Conservation (phyloP, 164 flowering plant genomes). For the Stephania yunnanensis region DNA sequence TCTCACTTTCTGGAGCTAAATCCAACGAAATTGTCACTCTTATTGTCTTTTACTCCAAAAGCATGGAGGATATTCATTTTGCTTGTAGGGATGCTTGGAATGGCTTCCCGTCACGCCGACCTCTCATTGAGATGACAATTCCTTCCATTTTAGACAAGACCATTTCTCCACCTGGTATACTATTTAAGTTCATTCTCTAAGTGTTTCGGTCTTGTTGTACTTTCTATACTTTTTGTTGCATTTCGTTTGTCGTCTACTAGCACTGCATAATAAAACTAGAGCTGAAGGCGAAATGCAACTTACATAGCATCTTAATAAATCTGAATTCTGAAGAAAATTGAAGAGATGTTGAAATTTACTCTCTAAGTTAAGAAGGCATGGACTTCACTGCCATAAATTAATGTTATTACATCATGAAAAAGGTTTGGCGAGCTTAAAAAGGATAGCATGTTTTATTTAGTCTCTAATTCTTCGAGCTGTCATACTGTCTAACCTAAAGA, state of each 20-base stretch:
- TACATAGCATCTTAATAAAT: background rate
- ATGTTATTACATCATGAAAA: background rate
- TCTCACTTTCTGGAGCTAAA: background rate
- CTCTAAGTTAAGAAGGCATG: background rate
- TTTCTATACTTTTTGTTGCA: background rate
- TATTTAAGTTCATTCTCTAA: background rate
- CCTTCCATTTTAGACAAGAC: slow-evolving; percentile 89
- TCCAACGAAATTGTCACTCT: slow-evolving; percentile 9
- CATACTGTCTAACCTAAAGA: background rate
- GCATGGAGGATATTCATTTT: slow-evolving; percentile 82
- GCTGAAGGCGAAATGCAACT: background rate
- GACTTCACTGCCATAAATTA: background rate
- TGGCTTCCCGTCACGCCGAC: slow-evolving; percentile 80
- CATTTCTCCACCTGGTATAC: slow-evolving; percentile 84
- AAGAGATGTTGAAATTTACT: background rate
- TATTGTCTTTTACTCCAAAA: slow-evolving; percentile 16
- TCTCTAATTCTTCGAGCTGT: background rate
- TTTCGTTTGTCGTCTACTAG: background rate
- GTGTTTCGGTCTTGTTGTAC: background rate
- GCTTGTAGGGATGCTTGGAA: slow-evolving; percentile 77
- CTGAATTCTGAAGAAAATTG: background rate
- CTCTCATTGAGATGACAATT: slow-evolving; percentile 96
- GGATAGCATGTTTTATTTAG: background rate
- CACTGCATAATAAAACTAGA: background rate
- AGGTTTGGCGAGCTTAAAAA: background rate